Evolutionary conservation across 495 filamentous ascomycete genomes (phyloP).

Genomic region (Trichoderma virens): DNA sequence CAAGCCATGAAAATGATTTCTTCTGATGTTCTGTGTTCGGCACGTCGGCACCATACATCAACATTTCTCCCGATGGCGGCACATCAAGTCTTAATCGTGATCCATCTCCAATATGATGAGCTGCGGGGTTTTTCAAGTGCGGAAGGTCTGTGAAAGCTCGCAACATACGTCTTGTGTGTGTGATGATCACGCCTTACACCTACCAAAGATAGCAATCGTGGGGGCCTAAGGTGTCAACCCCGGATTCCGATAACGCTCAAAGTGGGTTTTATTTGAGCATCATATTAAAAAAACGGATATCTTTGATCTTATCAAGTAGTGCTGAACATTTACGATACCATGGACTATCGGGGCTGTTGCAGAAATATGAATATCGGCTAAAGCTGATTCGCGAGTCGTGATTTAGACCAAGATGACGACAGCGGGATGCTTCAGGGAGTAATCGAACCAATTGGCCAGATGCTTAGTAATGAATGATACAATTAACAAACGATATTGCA

Average conservation of each 20-base stretch:
- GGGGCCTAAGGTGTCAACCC: background rate
- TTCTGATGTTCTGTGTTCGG: background rate
- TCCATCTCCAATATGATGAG: background rate
- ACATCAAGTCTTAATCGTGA: background rate
- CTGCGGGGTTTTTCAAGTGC: background rate
- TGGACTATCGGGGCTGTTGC: background rate
- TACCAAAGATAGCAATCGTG: background rate
- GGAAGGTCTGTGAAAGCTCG: background rate
- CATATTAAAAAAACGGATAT: background rate
- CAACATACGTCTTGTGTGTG: background rate
- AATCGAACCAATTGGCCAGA: background rate
- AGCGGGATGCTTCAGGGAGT: background rate
- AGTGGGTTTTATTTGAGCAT: background rate
- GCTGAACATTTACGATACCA: background rate
- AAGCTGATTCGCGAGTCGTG: background rate
- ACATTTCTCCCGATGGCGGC: background rate
- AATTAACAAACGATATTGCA: background rate
- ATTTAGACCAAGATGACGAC: background rate
- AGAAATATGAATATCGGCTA: background rate
- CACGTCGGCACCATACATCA: background rate
- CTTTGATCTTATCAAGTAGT: background rate
- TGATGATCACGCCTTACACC: background rate
- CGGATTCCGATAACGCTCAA: background rate
- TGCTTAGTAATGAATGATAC: background rate
- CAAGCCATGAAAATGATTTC: background rate